phyloP scores from a whole-genome alignment of 148 eudicot species.

The Arctostaphylos glauca region DNA sequence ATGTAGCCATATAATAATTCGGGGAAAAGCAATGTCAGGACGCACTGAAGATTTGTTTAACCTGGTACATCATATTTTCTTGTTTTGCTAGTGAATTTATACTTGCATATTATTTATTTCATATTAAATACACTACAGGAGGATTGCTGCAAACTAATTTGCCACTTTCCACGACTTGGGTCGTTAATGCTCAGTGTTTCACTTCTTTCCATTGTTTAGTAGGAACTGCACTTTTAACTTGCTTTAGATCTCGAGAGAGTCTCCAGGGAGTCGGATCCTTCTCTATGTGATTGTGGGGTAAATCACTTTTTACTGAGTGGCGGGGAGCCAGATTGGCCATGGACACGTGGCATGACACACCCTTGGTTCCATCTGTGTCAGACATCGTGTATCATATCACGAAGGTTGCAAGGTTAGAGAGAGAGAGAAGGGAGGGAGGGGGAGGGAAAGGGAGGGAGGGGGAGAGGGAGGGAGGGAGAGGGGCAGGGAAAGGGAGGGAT shows the following conservation, averaged over 20 bases:
- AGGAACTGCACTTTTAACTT: neutral
- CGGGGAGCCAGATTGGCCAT: neutral
- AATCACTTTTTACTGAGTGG: neutral
- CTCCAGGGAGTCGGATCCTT: neutral
- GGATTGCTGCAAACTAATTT: neutral
- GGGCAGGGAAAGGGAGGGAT: too few relatives aligned
- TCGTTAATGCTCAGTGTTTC: neutral
- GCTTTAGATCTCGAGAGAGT: neutral
- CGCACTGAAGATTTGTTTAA: constrained; percentile 82
- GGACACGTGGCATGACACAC: neutral
- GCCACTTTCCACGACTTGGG: neutral
- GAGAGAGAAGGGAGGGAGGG: too few relatives aligned
- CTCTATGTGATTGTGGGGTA: neutral
- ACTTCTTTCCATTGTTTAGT: neutral
- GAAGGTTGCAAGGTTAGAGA: too few relatives aligned
- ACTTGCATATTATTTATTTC: neutral
- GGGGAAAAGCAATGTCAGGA: constrained; percentile 97
- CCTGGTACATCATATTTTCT: constrained; percentile 49
- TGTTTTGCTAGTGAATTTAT: neutral
- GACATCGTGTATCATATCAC: neutral
- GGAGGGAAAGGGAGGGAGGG: too few relatives aligned
- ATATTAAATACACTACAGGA: neutral
- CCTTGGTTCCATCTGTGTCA: neutral
- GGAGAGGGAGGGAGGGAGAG: too few relatives aligned
- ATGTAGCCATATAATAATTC: constrained; percentile 70